Evolutionary conservation across 1,139 yeast genomes (phyloP), one percentile per base, ranked within the genome.

Genomic region (Pichia sp.): DNA sequence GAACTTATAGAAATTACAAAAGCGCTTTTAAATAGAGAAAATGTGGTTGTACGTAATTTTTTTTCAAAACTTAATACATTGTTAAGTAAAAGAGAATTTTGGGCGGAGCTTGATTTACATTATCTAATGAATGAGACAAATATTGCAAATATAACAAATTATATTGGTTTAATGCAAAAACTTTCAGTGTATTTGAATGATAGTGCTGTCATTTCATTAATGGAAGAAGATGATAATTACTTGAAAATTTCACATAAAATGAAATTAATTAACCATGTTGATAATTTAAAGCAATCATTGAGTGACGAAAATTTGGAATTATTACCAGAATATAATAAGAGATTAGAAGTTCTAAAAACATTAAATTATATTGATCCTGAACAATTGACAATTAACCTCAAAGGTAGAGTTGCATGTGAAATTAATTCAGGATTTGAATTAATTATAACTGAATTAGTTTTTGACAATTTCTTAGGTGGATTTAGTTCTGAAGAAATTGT

Each of bases 401-500:
- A 90, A 70, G 97, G 99, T 46, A 79, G 99, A 65, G 90, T 84
- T 49, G 67, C 67, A 5, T 60, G 71, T 54, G 97, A 91, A 63
- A 77, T 91, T 56, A 88, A 88, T 64, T 81, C 90, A 33, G 97
- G 97, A 0, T 89, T 91, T 81, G 98, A 91, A 67, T 74, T 93
- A 55, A 84, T 89, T 5, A 69, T 93, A 19, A 91, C 99, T 0
- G 99, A 93, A 67, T 75, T 93, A 52, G 83, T 93, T 10, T 74
- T 93, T 60, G 96, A 93, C 63, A 93, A 93, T 68, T 90, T 93
- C 72, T 73, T 93, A 59, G 96, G 95, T 33, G 95, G 89, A 54
- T 91, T 87, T 64, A 96, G 91, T 59, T 93, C 97, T 0, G 96
- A 91, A 64, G 99, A 93, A 68, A 90, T 93, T 56, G 98, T 91